These are phyloP conservation scores for Fragosphaeria purpurea DNA, from an alignment of 2,329 filamentous ascomycete species.

Conservation along the genomic window DNA sequence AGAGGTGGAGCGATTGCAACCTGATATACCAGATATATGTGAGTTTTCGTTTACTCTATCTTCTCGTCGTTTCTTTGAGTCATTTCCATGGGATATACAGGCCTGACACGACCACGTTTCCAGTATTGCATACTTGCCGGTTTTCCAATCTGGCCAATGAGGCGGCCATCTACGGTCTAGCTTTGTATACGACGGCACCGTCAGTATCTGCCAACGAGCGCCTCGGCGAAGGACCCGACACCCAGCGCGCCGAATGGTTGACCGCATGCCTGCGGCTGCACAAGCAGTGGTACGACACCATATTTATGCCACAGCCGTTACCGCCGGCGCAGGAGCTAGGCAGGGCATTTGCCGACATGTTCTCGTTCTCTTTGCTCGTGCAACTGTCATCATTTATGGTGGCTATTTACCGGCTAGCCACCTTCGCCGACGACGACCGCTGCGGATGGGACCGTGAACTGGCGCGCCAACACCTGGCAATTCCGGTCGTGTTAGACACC, in stretches of 20 bases:
- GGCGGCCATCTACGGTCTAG: slow-evolving; percentile 2
- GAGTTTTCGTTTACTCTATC: neutral
- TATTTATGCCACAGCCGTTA: neutral
- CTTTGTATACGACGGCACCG: neutral
- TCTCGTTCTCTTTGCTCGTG: slow-evolving; percentile 4
- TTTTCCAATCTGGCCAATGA: slow-evolving; percentile 1
- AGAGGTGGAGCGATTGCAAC: neutral
- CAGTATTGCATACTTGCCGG: slow-evolving; percentile 1
- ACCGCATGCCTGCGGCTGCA: slow-evolving; percentile 2
- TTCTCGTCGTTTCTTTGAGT: too few species aligned
- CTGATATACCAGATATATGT: neutral
- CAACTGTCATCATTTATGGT: slow-evolving; percentile 6
- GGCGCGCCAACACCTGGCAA: slow-evolving; percentile 3
- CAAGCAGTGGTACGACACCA: slow-evolving; percentile 1
- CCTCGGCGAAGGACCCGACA: slow-evolving; percentile 1
- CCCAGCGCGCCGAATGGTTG: neutral
- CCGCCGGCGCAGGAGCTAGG: neutral
- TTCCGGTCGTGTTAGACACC: neutral
- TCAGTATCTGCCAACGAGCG: neutral
- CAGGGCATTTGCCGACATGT: slow-evolving; percentile 1
- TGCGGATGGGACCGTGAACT: slow-evolving; percentile 6
- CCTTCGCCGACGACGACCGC: slow-evolving; percentile 1
- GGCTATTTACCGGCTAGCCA: slow-evolving; percentile 3
- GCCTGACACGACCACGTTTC: too few species aligned
- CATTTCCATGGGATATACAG: too few species aligned